Base-by-base conservation (phyloP, 495 filamentous ascomycete species). In the Tirmania nivea region DNA sequence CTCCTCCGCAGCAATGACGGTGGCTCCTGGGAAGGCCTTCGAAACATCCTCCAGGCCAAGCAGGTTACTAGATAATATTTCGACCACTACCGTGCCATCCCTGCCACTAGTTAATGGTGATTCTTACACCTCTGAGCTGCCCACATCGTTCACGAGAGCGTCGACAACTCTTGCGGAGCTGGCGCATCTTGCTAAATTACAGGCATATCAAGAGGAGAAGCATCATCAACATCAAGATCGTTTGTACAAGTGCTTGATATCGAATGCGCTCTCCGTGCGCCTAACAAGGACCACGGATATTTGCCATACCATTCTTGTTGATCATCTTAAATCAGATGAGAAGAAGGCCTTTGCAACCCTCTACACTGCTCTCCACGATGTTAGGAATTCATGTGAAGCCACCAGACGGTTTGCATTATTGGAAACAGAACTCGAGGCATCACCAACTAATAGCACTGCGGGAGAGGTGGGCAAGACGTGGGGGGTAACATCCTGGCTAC, bases 301-400 rank as follows among this genome's bases (percentile, higher is more conserved):
- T 47, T 78, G 83, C 51, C 80, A 90, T 67, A 76, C 81, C 16
- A 84, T 82, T 57, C 70, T 97, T 61, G 84, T 90, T 58, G 88
- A 97, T 62, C 77, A 78, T 63, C 86, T 93, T 67, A 83, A 82
- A 59, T 79, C 81, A 49, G 88, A 93, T 64, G 86, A 95, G 67
- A 93, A 90, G 70, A 78, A 79, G 60, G 80, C 74, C 59, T 97
- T 97, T 69, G 82, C 81, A 52, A 76, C 76, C 61, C 71, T 94
- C 49, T 94, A 88, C 66, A 84, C 89, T 71, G 81, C 85, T 50
- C 73, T 94, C 56, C 80, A 86, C 69, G 85, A 94, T 68, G 81
- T 94, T 50, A 77, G 82, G 67, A 83, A 84, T 61, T 86, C 83
- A 25, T 93, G 85, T 71, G 79, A 83, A 61, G 75, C 78, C 55